A percentile compares a stretch with the other conserved stretches of the same genome.
These are phyloP conservation scores for Prunus armeniaca DNA, from an alignment of 306 rosid genomes.

Conservation along the genomic window DNA sequence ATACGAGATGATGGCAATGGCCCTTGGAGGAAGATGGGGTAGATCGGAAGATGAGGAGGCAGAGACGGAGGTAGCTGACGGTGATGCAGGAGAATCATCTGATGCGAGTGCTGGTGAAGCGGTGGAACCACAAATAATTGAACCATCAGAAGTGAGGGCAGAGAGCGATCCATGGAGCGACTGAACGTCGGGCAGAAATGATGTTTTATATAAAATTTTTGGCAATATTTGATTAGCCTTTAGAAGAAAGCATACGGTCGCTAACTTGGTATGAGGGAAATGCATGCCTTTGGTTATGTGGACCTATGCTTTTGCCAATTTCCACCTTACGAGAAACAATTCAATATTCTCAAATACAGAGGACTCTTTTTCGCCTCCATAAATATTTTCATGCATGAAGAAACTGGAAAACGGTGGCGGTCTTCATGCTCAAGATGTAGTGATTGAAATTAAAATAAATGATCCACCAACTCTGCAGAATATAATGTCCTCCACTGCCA, in stretches of 20 bases:
- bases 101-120: slow-evolving; percentile 35
- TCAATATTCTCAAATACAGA: background rate
- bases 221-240: slow-evolving; percentile 18
- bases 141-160: slow-evolving; percentile 83
- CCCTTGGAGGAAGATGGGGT: slow-evolving; percentile 98
- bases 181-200: slow-evolving; percentile 17
- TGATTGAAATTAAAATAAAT: no score
- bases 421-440: no score
- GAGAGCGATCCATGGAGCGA: slow-evolving; percentile 92
- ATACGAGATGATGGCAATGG: slow-evolving; percentile 95
- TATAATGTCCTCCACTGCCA: no score
- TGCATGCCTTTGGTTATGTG: background rate
- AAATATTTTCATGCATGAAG: no score
- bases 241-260: background rate
- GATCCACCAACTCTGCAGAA: no score
- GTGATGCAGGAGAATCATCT: slow-evolving; percentile 25
- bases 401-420: no score
- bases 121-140: slow-evolving; percentile 59
- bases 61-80: slow-evolving; percentile 12
- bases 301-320: background rate
- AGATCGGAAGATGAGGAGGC: slow-evolving; percentile 56
- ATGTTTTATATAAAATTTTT: slow-evolving; percentile 20
- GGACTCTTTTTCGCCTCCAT: background rate
- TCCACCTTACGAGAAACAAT: background rate
- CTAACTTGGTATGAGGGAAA: background rate